Conservation (phyloP, 2,329 filamentous ascomycete genomes). For the Exophiala bonariae region DNA sequence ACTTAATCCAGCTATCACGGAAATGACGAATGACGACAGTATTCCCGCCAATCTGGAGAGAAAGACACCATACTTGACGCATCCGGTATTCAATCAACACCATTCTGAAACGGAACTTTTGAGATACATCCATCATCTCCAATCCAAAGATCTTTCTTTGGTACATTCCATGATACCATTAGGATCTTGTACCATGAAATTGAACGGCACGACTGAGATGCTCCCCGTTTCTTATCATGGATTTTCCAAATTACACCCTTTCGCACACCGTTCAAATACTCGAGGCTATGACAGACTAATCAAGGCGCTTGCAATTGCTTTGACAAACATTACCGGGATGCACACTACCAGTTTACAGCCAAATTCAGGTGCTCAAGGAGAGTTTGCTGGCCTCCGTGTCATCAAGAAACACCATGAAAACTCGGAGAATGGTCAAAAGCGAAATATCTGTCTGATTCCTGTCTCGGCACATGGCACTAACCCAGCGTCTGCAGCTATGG, state of each 20-base stretch:
- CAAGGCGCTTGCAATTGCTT: conserved; percentile 69
- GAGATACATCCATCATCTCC: conserved; percentile 88
- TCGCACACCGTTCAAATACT: conserved; percentile 64
- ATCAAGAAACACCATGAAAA: conserved; percentile 82
- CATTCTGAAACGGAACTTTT: conserved; percentile 94
- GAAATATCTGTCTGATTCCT: conserved; percentile 91
- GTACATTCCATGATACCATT: conserved; percentile 98
- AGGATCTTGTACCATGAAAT: conserved; percentile 97
- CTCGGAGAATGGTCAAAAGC: conserved; percentile 63
- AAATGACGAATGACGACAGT: conserved; percentile 41
- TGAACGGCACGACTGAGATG: conserved; percentile 94
- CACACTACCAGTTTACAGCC: conserved; percentile 86
- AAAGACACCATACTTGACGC: conserved; percentile 74
- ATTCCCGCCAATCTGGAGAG: conserved; percentile 57
- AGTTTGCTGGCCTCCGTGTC: conserved; percentile 85
- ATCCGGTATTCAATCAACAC: conserved; percentile 91
- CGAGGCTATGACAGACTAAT: conserved; percentile 72
- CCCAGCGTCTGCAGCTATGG: conserved; percentile 92
- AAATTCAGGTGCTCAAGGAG: conserved; percentile 93
- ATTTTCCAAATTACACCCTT: conserved; percentile 80
- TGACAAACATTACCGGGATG: conserved; percentile 85
- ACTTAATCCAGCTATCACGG: conserved; percentile 30
- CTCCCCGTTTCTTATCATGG: conserved; percentile 75
- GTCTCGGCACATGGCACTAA: conserved; percentile 96
- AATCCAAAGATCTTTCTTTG: conserved; percentile 90